phyloP scores from a whole-genome alignment of 495 filamentous ascomycete genomes.

The Xanthoparmelia taractica region DNA sequence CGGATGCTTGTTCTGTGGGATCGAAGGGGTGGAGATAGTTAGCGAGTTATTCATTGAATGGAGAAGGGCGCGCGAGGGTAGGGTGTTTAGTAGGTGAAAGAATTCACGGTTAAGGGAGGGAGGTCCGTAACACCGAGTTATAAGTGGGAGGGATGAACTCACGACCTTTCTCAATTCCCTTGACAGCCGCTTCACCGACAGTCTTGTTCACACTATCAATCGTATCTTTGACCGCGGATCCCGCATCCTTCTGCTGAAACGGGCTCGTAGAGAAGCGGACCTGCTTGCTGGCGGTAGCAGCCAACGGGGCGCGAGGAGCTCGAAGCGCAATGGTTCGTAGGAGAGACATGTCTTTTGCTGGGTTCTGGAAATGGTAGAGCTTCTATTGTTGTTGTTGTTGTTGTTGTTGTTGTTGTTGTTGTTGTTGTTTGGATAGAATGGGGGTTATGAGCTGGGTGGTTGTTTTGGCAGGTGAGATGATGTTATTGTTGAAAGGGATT shows the following conservation, averaged over 20 bases:
- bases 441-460: background rate
- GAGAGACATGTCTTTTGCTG: slow-evolving; percentile 1
- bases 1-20: slow-evolving; percentile 38
- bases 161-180: slow-evolving; percentile 56
- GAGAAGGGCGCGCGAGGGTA: background rate
- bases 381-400: background rate
- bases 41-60: too few species aligned
- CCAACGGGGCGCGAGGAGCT: background rate
- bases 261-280: slow-evolving; percentile 16
- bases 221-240: slow-evolving; percentile 49
- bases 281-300: background rate
- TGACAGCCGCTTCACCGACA: slow-evolving; percentile 48
- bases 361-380: background rate
- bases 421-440: too few species aligned
- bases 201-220: slow-evolving; percentile 48
- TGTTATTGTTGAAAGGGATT: background rate
- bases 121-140: too few species aligned
- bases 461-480: too few species aligned
- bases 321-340: slow-evolving; percentile 7
- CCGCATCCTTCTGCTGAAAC: slow-evolving; percentile 19
- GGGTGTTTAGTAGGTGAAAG: background rate
- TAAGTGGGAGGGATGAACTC: slow-evolving; percentile 27
- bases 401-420: background rate
- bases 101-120: too few species aligned
- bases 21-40: too few species aligned